Evolutionary conservation across 2,329 filamentous ascomycete genomes (phyloP), one percentile per base, ranked within the genome.

Genomic region (Neocucurbitaria cava): DNA sequence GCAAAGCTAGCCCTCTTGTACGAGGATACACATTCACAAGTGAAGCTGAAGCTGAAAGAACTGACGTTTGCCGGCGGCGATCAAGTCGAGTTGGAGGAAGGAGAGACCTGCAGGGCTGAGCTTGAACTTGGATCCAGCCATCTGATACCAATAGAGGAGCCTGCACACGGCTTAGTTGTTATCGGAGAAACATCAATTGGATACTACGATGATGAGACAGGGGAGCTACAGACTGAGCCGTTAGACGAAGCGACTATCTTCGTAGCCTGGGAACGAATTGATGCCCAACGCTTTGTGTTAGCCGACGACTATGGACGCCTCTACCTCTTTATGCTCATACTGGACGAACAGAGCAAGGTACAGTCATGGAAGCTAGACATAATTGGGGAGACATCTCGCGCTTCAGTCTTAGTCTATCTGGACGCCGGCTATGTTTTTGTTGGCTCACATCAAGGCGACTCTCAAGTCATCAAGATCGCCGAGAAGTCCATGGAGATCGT

Each of bases 371-470:
- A 87, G 49, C 81, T 97, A 18, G 83, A 86, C 46, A 78, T 83
- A 20, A 82, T 96, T 18, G 87, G 86, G 3, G 70, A 81, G 56
- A 93, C 89, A 0, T 91, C 92, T 13, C 85, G 91, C 62, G 91
- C 94, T 9, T 89, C 88, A 6, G 87, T 83, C 13, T 78, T 99
- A 39, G 87, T 96, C 0, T 95, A 96, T 69, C 81, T 97, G 59
- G 87, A 87, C 24, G 80, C 85, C 35, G 85, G 88, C 0, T 80
- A 89, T 42, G 81, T 97, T 11, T 98, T 96, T 71, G 82, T 99
- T 36, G 95, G 91, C 10, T 97, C 94, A 1, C 93, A 97, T 73
- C 90, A 95, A 66, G 94, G 94, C 31, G 91, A 99, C 73, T 96
- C 92, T 1, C 92, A 97, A 71, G 82, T 98, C 8, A 84, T 95